Conservation (phyloP, 1,284 basidiomycete genomes). For the Melampsora americana region DNA sequence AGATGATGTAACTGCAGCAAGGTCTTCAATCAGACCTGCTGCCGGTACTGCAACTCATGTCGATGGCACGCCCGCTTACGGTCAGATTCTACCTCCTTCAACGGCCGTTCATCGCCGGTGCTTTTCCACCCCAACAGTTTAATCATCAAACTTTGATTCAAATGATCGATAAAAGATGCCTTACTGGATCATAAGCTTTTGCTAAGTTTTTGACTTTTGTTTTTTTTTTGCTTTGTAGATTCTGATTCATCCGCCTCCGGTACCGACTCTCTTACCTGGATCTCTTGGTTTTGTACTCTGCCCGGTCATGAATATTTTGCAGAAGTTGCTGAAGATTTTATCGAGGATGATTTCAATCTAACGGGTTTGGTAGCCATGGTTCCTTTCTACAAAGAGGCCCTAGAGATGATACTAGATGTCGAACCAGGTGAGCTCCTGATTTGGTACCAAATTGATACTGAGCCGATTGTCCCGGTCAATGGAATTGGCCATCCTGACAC, state of each 20-base stretch:
- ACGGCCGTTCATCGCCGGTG: not conserved
- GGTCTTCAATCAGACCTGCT: constrained; percentile 47
- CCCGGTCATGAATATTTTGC: constrained; percentile 97
- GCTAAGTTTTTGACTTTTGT: not conserved
- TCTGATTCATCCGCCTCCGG: constrained; percentile 32
- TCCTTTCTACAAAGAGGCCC: constrained; percentile 97
- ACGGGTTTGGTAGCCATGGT: constrained; percentile 93
- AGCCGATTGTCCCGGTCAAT: not conserved
- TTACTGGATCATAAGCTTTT: constrained; percentile 1
- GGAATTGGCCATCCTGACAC: not conserved
- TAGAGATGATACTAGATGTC: constrained; percentile 99
- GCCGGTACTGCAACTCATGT: constrained; percentile 48
- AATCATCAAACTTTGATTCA: not conserved
- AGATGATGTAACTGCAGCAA: constrained; percentile 51
- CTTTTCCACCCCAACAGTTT: not conserved
- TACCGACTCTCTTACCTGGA: constrained; percentile 70
- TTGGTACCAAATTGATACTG: too few species aligned
- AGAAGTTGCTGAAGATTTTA: constrained; percentile 88
- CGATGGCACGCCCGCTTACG: constrained; percentile 35
- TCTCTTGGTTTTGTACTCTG: constrained; percentile 96
- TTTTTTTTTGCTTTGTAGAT: not conserved
- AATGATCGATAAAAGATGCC: too few species aligned
- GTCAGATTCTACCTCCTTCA: constrained; percentile 3
- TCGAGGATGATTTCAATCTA: constrained; percentile 99
- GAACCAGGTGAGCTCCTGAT: constrained; percentile 70